These are phyloP conservation scores for Yueomyces sp. DNA, from an alignment of 1,139 yeast genomes.

Conservation along the genomic window DNA sequence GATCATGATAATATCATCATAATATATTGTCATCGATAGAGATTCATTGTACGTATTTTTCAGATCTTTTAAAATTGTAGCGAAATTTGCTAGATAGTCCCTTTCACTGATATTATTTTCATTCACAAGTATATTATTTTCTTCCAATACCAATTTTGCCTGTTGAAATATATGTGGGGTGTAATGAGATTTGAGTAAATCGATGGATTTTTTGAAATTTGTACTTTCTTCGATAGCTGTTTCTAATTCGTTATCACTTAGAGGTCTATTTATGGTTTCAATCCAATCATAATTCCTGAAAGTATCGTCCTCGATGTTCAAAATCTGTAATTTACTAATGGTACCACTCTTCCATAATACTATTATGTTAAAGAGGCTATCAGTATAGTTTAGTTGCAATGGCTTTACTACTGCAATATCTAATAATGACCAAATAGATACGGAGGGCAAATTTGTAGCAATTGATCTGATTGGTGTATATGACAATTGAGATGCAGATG, in stretches of 20 bases:
- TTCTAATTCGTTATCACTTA: slow-evolving; percentile 15
- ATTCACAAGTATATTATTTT: slow-evolving; percentile 13
- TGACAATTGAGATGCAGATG: slow-evolving; percentile 5
- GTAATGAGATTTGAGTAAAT: slow-evolving; percentile 16
- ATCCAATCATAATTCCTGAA: slow-evolving; percentile 16
- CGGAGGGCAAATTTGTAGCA: slow-evolving; percentile 19
- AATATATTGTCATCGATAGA: slow-evolving; percentile 26
- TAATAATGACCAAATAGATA: slow-evolving; percentile 38
- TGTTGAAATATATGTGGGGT: slow-evolving; percentile 11
- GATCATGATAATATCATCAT: slow-evolving; percentile 17
- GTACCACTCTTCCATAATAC: slow-evolving; percentile 57
- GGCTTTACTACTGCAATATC: slow-evolving; percentile 21
- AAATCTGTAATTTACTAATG: slow-evolving; percentile 33
- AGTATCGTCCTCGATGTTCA: slow-evolving; percentile 12
- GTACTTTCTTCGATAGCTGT: slow-evolving; percentile 6
- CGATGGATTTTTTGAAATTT: slow-evolving; percentile 8
- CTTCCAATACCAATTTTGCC: slow-evolving; percentile 16
- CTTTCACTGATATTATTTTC: slow-evolving; percentile 4
- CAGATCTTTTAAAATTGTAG: slow-evolving; percentile 37
- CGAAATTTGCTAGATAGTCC: slow-evolving; percentile 20
- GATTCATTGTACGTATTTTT: slow-evolving; percentile 47
- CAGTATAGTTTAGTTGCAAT: slow-evolving; percentile 16
- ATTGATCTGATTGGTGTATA: slow-evolving; percentile 7
- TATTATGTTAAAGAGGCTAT: slow-evolving; percentile 15
- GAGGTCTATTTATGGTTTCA: slow-evolving; percentile 18